A percentile compares a stretch with the other conserved stretches of the same genome.
phyloP scores from a whole-genome alignment of 768 basidiomycete species.

The Termitomyces sp. region DNA sequence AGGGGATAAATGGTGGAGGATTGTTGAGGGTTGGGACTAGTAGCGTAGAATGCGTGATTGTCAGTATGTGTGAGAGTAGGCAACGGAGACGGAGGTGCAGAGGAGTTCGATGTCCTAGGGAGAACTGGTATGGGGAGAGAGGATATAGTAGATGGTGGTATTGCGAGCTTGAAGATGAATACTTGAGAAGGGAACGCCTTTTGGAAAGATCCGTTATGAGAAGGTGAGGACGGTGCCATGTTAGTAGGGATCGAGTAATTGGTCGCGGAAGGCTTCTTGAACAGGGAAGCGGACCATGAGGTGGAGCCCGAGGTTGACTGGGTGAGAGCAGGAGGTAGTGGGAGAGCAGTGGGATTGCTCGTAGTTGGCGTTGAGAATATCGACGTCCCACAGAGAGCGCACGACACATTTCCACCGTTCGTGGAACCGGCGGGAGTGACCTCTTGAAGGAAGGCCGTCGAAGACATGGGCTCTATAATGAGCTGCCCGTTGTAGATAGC shows the following conservation, averaged over 20 bases:
- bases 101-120: constrained; percentile 14
- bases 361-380: constrained; percentile 36
- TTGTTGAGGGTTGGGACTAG: constrained; percentile 18
- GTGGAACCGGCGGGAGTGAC: constrained; percentile 39
- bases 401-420: constrained; percentile 50
- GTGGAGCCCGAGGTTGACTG: constrained; percentile 26
- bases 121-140: constrained; percentile 26
- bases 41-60: constrained; percentile 12
- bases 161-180: constrained; percentile 62
- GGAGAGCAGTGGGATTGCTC: constrained; percentile 18
- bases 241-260: constrained; percentile 22
- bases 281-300: constrained; percentile 52
- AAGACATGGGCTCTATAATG: constrained; percentile 79
- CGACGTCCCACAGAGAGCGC: constrained; percentile 72
- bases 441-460: constrained; percentile 53
- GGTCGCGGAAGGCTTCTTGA: constrained; percentile 41
- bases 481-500: constrained; percentile 89
- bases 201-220: constrained; percentile 19
- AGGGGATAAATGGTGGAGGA: constrained; percentile 66
- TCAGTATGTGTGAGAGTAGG: constrained; percentile 26
- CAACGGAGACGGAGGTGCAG: constrained; percentile 17
- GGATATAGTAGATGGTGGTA: constrained; percentile 24
- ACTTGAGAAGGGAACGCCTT: constrained; percentile 38
- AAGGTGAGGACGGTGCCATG: constrained; percentile 27
- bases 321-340: constrained; percentile 25